Base-by-base conservation (phyloP, 352 stramenopile genomes). In the Globisporangium mamillatum region DNA sequence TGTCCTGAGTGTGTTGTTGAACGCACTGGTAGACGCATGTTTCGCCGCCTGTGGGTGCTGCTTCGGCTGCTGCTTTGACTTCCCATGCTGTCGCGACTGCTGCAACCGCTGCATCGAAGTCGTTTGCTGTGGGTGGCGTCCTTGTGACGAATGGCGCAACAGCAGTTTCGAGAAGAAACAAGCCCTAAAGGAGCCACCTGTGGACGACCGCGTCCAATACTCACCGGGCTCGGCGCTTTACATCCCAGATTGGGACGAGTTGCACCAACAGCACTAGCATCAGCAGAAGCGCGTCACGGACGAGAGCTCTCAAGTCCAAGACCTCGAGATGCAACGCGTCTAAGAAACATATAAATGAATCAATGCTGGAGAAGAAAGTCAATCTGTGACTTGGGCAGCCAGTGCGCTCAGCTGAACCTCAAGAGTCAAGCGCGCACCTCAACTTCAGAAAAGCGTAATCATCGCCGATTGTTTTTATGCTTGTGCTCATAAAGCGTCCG, bases 311-410 rank as follows among this genome's bases (percentile, higher is more conserved):
- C 25, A 44, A 22, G 24, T 57, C 9, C 25, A 32, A 22, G 53
- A 62, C 41, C 53, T 56, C 4, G 63, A 62, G 16, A 67, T 62
- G 53, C 63, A 67, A 10, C 63, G 63, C 1, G 63, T 67, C 22
- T 67, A 44, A 34, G 36, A 44, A 44, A 4, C 10, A 44, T 36
- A 36, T 36, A 6, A 36, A 44, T 44, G 36, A 44, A 44, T 48
- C 16, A 18, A 6, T 48, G 41, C 41, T 48, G 41, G 3, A 48
- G 41, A 48, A n/a, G 41, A 48, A n/a, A 48, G n/a, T 7, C 4
- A 41, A 41, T 12, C 8, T 48, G 41, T 48, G 41, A 48, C 41
- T 48, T 48, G 41, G 16, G 41, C 41, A 48, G 16, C 41, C 4
- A 48, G 41, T 20, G 20, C 4, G 32, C 10, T 9, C 32, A 36